Percentiles rank a stretch among this genome's conserved stretches.
phyloP scores from a whole-genome alignment of 805 yeast species.

The Spathaspora passalidarum region DNA sequence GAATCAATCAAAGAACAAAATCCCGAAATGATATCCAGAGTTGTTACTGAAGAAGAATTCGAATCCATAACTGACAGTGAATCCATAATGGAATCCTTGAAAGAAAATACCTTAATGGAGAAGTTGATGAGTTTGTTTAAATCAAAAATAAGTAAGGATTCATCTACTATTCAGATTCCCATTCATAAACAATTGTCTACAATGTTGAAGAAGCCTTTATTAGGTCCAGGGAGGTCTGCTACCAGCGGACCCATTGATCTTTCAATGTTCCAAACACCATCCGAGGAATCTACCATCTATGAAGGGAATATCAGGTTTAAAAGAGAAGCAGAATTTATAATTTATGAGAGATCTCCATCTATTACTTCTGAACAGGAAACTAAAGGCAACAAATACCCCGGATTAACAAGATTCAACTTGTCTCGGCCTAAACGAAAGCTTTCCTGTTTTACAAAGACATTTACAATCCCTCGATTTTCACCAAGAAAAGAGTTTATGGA shows the following conservation, averaged over 20 bases:
- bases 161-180: background rate
- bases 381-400: background rate
- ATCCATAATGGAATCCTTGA: slow-evolving; percentile 1
- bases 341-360: background rate
- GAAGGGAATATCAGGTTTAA: slow-evolving; percentile 2
- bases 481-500: slow-evolving; percentile 2
- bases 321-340: slow-evolving; percentile 1
- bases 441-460: slow-evolving; percentile 1
- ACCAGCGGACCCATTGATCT: slow-evolving; percentile 1
- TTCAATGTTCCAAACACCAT: background rate
- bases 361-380: background rate
- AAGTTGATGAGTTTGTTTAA: background rate
- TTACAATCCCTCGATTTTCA: slow-evolving; percentile 1
- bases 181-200: background rate
- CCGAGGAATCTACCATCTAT: background rate
- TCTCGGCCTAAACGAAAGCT: background rate
- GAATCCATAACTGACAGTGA: background rate
- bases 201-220: background rate
- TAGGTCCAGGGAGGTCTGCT: background rate
- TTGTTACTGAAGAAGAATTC: background rate
- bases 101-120: slow-evolving; percentile 1
- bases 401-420: background rate
- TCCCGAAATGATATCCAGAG: background rate
- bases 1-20: background rate
- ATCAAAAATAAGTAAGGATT: background rate